Evolutionary conservation across 495 filamentous ascomycete genomes (phyloP).

Genomic region (Aspergillus heteromorphus): DNA sequence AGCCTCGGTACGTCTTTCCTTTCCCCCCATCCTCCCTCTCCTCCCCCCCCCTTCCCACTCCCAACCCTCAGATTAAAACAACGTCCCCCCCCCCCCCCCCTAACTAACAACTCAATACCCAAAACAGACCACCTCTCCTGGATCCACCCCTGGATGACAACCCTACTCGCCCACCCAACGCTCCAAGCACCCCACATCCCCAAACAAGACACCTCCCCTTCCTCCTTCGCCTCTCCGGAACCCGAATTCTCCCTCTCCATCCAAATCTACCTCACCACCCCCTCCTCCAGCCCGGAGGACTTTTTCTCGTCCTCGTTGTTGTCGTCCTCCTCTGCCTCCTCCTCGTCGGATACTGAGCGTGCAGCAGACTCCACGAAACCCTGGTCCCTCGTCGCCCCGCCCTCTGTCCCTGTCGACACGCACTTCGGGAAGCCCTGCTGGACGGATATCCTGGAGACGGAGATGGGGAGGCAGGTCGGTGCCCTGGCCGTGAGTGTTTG

Average conservation of each 20-base stretch:
- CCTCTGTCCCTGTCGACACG: slow-evolving; percentile 26
- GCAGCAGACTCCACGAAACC: slow-evolving; percentile 12
- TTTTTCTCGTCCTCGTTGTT: slow-evolving; percentile 18
- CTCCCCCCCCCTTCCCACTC: background rate
- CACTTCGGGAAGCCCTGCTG: slow-evolving; percentile 32
- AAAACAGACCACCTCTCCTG: slow-evolving; percentile 37
- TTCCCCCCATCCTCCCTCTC: background rate
- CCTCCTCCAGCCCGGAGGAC: slow-evolving; percentile 24
- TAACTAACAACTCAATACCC: background rate
- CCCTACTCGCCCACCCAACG: slow-evolving; percentile 32
- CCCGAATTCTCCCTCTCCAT: slow-evolving; percentile 30
- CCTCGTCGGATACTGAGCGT: no score
- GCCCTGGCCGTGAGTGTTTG: slow-evolving; percentile 44
- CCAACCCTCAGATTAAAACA: background rate
- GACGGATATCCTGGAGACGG: slow-evolving; percentile 25
- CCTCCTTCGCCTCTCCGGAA: slow-evolving; percentile 27
- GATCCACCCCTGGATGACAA: slow-evolving; percentile 42
- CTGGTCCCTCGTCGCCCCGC: slow-evolving; percentile 28
- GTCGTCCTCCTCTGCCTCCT: no score
- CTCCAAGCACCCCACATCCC: slow-evolving; percentile 15
- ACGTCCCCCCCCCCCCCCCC: background rate
- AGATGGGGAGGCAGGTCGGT: slow-evolving; percentile 35
- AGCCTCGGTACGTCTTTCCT: slow-evolving; percentile 27
- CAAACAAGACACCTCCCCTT: slow-evolving; percentile 28
- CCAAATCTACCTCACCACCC: slow-evolving; percentile 30